phyloP scores from a whole-genome alignment of 805 yeast genomes.

The Wickerhamiella musiphila region DNA sequence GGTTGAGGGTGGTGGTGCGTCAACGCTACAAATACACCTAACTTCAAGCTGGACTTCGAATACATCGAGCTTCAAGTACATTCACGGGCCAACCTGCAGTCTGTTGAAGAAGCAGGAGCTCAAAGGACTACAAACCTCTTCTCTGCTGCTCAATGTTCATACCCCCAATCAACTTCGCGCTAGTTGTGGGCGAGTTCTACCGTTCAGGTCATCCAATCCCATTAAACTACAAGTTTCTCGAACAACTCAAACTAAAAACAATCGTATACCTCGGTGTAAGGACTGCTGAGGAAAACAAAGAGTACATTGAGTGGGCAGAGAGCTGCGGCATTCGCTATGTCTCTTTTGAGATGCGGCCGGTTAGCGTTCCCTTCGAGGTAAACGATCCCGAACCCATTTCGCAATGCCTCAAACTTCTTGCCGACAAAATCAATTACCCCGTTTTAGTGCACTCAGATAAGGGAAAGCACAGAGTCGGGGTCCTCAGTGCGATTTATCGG shows the following conservation, averaged over 20 bases:
- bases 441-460: conserved; percentile 82
- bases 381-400: conserved; percentile 43
- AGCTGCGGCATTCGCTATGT: conserved; percentile 36
- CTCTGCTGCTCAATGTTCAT: conserved; percentile 27
- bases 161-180: conserved; percentile 83
- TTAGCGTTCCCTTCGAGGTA: conserved; percentile 54
- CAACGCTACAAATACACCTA: no score
- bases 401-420: conserved; percentile 19
- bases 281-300: conserved; percentile 32
- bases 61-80: no score
- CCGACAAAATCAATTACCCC: conserved; percentile 52
- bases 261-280: conserved; percentile 51
- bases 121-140: no score
- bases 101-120: no score
- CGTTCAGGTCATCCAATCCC: conserved; percentile 91
- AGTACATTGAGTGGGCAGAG: conserved; percentile 54
- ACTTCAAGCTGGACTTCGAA: no score
- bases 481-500: conserved; percentile 78
- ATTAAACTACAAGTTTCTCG: conserved; percentile 62
- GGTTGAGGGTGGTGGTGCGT: no score
- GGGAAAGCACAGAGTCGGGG: conserved; percentile 95
- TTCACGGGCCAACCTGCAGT: no score
- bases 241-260: conserved; percentile 52
- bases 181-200: conserved; percentile 75
- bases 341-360: conserved; percentile 47